phyloP scores from a whole-genome alignment of 1,284 basidiomycete species.

The Rhodotorula sp. region DNA sequence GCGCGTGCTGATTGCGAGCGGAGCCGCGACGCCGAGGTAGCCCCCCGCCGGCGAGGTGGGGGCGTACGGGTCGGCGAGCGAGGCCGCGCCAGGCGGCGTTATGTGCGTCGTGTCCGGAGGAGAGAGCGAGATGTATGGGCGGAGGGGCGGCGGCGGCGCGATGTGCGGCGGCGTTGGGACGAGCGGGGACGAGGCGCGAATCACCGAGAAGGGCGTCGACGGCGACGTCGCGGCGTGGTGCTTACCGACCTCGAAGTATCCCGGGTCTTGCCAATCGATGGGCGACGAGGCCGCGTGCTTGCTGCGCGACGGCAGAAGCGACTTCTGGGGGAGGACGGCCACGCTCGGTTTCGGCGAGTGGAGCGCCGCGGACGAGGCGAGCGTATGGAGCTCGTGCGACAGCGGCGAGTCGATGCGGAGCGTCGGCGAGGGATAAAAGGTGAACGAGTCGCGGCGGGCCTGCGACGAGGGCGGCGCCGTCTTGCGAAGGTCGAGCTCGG shows the following conservation, averaged over 20 bases:
- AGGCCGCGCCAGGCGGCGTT: not conserved
- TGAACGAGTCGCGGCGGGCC: slow-evolving; percentile 28
- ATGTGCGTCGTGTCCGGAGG: not conserved
- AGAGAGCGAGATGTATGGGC: not conserved
- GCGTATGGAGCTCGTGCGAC: not conserved
- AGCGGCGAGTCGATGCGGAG: not conserved
- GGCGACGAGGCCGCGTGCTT: not conserved
- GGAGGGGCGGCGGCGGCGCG: not conserved
- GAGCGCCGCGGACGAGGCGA: not conserved
- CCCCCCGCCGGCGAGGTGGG: not conserved
- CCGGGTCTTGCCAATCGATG: not conserved
- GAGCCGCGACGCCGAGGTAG: not conserved
- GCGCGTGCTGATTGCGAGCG: not conserved
- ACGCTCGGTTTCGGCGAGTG: not conserved
- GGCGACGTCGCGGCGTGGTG: not conserved
- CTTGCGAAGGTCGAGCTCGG: not conserved
- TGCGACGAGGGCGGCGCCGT: not conserved
- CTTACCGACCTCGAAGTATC: not conserved
- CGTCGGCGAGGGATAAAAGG: slow-evolving; percentile 18
- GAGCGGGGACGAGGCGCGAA: not conserved
- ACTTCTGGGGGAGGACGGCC: not conserved
- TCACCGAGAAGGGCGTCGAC: not conserved
- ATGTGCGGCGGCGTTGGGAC: not conserved
- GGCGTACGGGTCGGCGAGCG: not conserved
- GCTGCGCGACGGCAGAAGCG: not conserved